These are phyloP conservation scores for Penicillium brevicompactum DNA, from an alignment of 2,329 filamentous ascomycete genomes.

Conservation along the genomic window DNA sequence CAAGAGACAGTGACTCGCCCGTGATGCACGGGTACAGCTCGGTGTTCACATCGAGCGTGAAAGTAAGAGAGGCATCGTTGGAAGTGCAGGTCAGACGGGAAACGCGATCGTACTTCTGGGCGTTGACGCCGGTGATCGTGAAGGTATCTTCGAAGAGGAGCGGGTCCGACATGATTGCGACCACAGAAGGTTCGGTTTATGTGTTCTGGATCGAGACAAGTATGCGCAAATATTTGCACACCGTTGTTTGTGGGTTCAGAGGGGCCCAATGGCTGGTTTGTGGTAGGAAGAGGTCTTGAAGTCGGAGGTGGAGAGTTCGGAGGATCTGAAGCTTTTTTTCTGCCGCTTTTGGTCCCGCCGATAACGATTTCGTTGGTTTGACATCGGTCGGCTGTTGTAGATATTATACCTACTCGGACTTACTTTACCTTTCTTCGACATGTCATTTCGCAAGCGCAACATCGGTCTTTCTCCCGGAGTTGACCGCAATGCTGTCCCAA, in stretches of 20 bases:
- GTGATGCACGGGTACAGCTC: slow-evolving; percentile 80
- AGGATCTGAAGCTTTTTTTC: slow-evolving; percentile 31
- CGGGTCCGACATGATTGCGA: slow-evolving; percentile 72
- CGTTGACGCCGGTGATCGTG: slow-evolving; percentile 75
- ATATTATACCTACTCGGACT: not conserved
- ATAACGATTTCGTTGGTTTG: slow-evolving; percentile 22
- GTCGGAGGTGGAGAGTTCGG: slow-evolving; percentile 20
- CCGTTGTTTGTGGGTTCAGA: not conserved
- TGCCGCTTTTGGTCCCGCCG: slow-evolving; percentile 27
- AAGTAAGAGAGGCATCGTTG: slow-evolving; percentile 70
- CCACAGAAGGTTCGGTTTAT: slow-evolving; percentile 20
- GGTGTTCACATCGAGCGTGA: slow-evolving; percentile 90
- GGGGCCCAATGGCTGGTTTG: slow-evolving; percentile 1
- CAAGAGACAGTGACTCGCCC: slow-evolving; percentile 76
- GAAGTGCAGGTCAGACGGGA: slow-evolving; percentile 80
- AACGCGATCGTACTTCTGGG: slow-evolving; percentile 92
- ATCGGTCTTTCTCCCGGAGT: slow-evolving; percentile 54
- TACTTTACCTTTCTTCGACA: slow-evolving; percentile 31
- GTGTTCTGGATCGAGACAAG: not conserved
- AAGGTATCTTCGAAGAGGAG: slow-evolving; percentile 94
- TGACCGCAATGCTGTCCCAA: slow-evolving; percentile 35
- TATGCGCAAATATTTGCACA: not conserved
- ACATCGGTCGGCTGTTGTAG: not conserved
- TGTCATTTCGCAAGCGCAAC: slow-evolving; percentile 72
- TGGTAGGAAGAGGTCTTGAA: slow-evolving; percentile 14